Evolutionary conservation across 1,284 basidiomycete genomes (phyloP), one percentile per base, ranked within the genome.

Genomic region (Trichosporon coremiiforme): DNA sequence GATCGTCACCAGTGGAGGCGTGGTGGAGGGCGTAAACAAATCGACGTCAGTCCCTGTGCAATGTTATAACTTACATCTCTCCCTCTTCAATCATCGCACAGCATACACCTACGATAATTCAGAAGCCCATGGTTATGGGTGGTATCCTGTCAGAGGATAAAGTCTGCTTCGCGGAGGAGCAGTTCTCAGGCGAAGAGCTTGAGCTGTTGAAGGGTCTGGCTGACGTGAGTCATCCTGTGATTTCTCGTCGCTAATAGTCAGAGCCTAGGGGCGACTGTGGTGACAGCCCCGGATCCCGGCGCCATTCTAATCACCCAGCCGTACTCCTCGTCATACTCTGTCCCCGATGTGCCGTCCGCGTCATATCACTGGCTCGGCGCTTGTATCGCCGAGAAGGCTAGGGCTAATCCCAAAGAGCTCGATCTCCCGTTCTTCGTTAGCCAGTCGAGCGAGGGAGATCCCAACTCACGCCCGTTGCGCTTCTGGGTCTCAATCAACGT

Each of bases 401-500:
- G 63, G 53, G 41, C 79, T 22, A 33, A 71, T 29, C 47, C 75
- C 10, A 55, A 65, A 45, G 69, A 75, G 15, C 65, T 79, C 22
- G 17, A 66, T 0, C 36, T 68, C 1, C 35, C 71, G 1, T 29
- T 66, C 38, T 74, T 78, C 4, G 47, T 76, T 5, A 74, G 77
- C 66, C 60, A 71, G 7, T 71, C 73, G 66, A 75, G 22, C 5
- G 38, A 41, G 4, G 60, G 31, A 31, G 63, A 38, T 25, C 75
- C 6, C 38, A 65, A 68, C 1, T 66, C 71, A 45, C 63, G 68
- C 2, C 81, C 81, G 0, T 60, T 82, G 1, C 70, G 68, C 33
- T 69, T 74, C 4, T 82, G 77, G 75, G 77, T 81, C 1, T 78
- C 76, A 15, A 67, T 78, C 55, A 82, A 81, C 66, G 36, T 82